These are phyloP conservation scores for Saccharomyces uvarum DNA, from an alignment of 1,139 yeast genomes.

Conservation along the genomic window DNA sequence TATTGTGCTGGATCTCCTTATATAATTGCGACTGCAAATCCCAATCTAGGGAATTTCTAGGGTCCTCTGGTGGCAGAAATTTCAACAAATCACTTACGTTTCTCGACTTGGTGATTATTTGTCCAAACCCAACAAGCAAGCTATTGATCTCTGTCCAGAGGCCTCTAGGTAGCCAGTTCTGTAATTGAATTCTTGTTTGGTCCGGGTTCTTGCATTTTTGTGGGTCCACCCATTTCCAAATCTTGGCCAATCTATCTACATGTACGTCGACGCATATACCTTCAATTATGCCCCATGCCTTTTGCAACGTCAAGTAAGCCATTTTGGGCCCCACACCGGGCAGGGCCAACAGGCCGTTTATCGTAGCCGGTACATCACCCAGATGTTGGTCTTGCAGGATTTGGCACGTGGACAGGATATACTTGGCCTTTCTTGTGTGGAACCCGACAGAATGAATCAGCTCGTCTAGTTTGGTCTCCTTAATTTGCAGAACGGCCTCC, in stretches of 20 bases:
- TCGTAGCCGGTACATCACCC: conserved; percentile 64
- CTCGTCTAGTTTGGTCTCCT: conserved; percentile 54
- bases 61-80: conserved; percentile 37
- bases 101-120: conserved; percentile 70
- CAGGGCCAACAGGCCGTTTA: conserved; percentile 55
- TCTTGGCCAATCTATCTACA: conserved; percentile 67
- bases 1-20: conserved; percentile 3
- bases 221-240: conserved; percentile 72
- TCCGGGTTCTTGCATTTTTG: conserved; percentile 59
- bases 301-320: conserved; percentile 76
- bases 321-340: conserved; percentile 97
- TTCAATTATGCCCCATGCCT: conserved; percentile 65
- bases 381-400: conserved; percentile 44
- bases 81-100: conserved; percentile 59
- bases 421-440: conserved; percentile 69
- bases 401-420: conserved; percentile 54
- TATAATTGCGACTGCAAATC: conserved; percentile 4
- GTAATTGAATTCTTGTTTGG: conserved; percentile 57
- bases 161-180: conserved; percentile 64
- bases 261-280: conserved; percentile 96
- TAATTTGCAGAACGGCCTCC: conserved; percentile 41
- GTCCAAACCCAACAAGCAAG: conserved; percentile 86
- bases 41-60: conserved; percentile 12
- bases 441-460: conserved; percentile 80
- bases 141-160: conserved; percentile 84